A percentile compares a stretch with the other conserved stretches of the same genome.
Evolutionary conservation across 2,329 filamentous ascomycete genomes (phyloP).

Genomic region (Cryphonectria japonica): DNA sequence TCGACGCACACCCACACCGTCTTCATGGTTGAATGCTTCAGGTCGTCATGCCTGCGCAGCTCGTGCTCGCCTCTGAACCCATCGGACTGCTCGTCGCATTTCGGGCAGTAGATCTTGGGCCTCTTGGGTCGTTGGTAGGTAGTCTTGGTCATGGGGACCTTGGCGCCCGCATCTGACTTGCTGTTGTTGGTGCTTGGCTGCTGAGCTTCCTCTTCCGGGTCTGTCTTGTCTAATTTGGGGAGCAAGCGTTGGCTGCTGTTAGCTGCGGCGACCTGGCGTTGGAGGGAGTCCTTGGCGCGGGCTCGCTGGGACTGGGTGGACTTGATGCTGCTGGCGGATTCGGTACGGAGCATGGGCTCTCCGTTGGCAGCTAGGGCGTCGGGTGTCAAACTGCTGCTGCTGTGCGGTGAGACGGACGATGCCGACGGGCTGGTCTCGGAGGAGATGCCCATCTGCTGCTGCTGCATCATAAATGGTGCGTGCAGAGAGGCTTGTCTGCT

Average conservation of each 20-base stretch:
- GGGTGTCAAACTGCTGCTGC: conserved; percentile 41
- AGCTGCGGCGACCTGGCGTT: conserved; percentile 47
- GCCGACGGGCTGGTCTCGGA: conserved; percentile 13
- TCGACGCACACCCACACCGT: conserved; percentile 64
- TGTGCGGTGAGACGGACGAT: background rate
- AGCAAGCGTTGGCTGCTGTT: conserved; percentile 40
- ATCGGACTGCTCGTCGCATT: conserved; percentile 72
- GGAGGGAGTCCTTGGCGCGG: conserved; percentile 53
- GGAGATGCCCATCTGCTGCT: conserved; percentile 14
- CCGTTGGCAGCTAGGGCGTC: conserved; percentile 42
- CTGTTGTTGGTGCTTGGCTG: conserved; percentile 19
- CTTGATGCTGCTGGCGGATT: conserved; percentile 52
- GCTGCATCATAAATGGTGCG: conserved; percentile 15
- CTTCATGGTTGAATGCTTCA: conserved; percentile 63
- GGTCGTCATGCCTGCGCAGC: conserved; percentile 67
- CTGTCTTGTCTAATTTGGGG: conserved; percentile 47
- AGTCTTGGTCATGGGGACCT: conserved; percentile 48
- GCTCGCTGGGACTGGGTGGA: conserved; percentile 51
- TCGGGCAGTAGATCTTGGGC: conserved; percentile 70
- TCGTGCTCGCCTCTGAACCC: conserved; percentile 90
- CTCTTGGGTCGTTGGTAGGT: conserved; percentile 66
- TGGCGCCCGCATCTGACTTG: conserved; percentile 45
- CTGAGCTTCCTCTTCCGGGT: conserved; percentile 31
- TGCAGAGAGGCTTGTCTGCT: conserved; percentile 15
- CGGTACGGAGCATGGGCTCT: conserved; percentile 46